phyloP scores from a whole-genome alignment of 2,329 filamentous ascomycete genomes.

The Stylonectria norvegica region DNA sequence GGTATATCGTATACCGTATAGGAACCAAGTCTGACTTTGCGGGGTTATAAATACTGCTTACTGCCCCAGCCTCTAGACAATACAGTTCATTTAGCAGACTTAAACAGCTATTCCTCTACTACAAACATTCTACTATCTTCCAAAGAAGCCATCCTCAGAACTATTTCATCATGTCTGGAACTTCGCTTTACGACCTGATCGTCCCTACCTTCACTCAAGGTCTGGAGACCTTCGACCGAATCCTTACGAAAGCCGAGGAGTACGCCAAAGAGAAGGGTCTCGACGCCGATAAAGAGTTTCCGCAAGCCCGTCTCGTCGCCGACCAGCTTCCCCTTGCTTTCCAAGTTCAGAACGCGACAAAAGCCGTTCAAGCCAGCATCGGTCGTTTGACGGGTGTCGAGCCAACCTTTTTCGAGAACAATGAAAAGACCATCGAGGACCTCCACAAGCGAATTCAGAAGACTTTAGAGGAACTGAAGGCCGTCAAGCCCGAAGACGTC shows the following conservation, averaged over 20 bases:
- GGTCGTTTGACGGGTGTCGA: slow-evolving; percentile 17
- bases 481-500: slow-evolving; percentile 8
- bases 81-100: background rate
- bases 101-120: background rate
- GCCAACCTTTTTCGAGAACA: slow-evolving; percentile 2
- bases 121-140: background rate
- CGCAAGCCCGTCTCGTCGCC: slow-evolving; percentile 14
- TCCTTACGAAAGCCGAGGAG: slow-evolving; percentile 18
- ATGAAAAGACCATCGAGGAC: slow-evolving; percentile 11
- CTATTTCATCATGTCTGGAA: slow-evolving; percentile 9
- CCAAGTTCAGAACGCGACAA: slow-evolving; percentile 18
- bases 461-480: slow-evolving; percentile 12
- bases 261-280: slow-evolving; percentile 17
- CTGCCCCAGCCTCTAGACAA: background rate
- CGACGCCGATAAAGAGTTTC: slow-evolving; percentile 11
- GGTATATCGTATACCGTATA: background rate
- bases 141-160: background rate
- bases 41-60: too few relatives aligned
- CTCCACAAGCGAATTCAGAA: slow-evolving; percentile 14
- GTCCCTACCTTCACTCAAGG: slow-evolving; percentile 15
- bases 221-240: slow-evolving; percentile 14
- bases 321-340: slow-evolving; percentile 19
- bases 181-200: slow-evolving; percentile 14
- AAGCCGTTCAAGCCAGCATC: slow-evolving; percentile 11
- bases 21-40: too few relatives aligned